Evolutionary conservation across 352 stramenopile species (phyloP).

Genomic region (Pythium sukuiense): DNA sequence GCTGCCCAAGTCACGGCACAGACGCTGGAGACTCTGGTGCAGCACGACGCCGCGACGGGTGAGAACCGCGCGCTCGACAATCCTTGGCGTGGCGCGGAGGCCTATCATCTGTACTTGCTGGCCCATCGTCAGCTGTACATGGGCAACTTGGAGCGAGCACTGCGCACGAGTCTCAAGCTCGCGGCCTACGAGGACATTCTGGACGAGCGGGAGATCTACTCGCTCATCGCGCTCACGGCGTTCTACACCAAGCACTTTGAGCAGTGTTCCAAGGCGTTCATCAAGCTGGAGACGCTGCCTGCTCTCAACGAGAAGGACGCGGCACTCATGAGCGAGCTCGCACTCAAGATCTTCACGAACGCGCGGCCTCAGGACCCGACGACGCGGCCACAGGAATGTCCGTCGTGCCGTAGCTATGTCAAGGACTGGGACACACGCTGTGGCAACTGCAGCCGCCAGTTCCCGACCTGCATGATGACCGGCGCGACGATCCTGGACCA

Average conservation of each 20-base stretch:
- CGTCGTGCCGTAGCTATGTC: conserved; percentile 75
- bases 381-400: conserved; percentile 76
- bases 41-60: conserved; percentile 79
- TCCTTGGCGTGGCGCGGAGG: conserved; percentile 92
- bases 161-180: conserved; percentile 88
- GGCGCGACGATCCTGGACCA: conserved; percentile 74
- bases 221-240: conserved; percentile 90
- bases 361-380: conserved; percentile 75
- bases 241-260: conserved; percentile 92
- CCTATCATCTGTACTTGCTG: conserved; percentile 93
- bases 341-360: conserved; percentile 87
- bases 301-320: conserved; percentile 60
- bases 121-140: conserved; percentile 91
- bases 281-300: conserved; percentile 90
- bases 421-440: conserved; percentile 88
- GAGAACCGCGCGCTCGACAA: conserved; percentile 89
- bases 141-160: conserved; percentile 74
- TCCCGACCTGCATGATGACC: conserved; percentile 80
- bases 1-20: conserved; percentile 85
- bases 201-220: conserved; percentile 90
- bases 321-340: conserved; percentile 59
- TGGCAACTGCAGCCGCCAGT: conserved; percentile 68
- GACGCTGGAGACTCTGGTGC: conserved; percentile 91
- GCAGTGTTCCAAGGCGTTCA: conserved; percentile 90
- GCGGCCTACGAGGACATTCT: conserved; percentile 92